Evolutionary conservation across 805 yeast species (phyloP), one percentile per base, ranked within the genome.

Genomic region (Candida adriatica): DNA sequence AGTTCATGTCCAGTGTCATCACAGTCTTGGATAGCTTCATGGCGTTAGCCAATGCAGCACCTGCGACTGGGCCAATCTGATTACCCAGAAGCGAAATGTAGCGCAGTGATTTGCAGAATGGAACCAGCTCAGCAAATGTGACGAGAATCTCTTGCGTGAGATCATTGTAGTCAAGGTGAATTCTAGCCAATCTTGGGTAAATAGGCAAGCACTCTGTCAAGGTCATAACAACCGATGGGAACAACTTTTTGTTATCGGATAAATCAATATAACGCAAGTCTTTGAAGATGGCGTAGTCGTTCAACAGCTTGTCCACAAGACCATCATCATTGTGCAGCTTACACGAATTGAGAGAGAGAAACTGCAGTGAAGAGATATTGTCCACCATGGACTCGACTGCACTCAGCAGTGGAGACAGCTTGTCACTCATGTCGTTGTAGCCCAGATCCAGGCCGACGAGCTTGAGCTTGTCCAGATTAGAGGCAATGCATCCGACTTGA

Each of bases 401-500:
- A 8, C 42, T 43, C 15, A 46, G 37, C 18, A 62, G 52, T 4
- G 51, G 43, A 4, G 33, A 34, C 7, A 62, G 23, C 36, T 59
- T 60, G 3, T 59, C 64, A 29, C 58, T 51, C 28, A 74, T 56
- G 51, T 85, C 87, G 48, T 88, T 88, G 48, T 79, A 88, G 4
- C 94, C 95, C 8, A 88, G 48, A 60, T 87, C 96, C 8, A 88
- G 44, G 1, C 95, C 96, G 27, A 75, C 51, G 5, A 77, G 68
- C 17, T 49, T 59, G 28, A 56, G 55, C 11, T 48, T 56, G 35
- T 52, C 45, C 24, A 83, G 43, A 83, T 88, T 81, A 19, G 68
- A 55, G 2, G 77, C 73, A n/a, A 84, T 41, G 8, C 70, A 53
- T 31, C 63, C 59, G 33, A 80, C 59, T 41, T 88, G 94, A 13